These are phyloP conservation scores for Camptophora hylomeconis DNA, from an alignment of 2,329 filamentous ascomycete species.

Conservation along the genomic window DNA sequence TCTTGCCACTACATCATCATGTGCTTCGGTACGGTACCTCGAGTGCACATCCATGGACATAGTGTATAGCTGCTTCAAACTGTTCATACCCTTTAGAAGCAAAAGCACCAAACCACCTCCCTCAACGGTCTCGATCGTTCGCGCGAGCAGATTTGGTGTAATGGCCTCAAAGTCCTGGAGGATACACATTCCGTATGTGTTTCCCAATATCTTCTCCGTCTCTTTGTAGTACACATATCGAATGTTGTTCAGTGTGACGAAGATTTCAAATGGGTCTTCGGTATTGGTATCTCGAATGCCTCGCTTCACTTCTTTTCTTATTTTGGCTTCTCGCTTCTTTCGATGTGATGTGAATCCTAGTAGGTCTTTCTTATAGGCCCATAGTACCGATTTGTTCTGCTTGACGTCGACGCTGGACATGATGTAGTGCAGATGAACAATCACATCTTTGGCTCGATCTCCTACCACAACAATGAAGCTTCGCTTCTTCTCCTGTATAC, in stretches of 20 bases:
- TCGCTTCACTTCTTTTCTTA: constrained; percentile 89
- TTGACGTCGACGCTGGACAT: constrained; percentile 82
- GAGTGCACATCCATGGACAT: constrained; percentile 97
- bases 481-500: constrained; percentile 84
- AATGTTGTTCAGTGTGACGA: constrained; percentile 91
- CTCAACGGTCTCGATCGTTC: constrained; percentile 94
- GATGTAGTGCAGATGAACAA: constrained; percentile 88
- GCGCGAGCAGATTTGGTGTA: constrained; percentile 88
- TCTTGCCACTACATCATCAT: constrained; percentile 83
- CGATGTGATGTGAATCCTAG: constrained; percentile 90
- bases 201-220: constrained; percentile 94
- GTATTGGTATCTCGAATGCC: constrained; percentile 84
- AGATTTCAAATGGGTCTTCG: constrained; percentile 93
- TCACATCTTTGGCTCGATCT: constrained; percentile 88
- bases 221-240: constrained; percentile 99
- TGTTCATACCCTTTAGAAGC: constrained; percentile 90
- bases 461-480: constrained; percentile 97
- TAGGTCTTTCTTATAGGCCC: constrained; percentile 98
- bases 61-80: constrained; percentile 92
- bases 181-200: constrained; percentile 97
- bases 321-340: constrained; percentile 95
- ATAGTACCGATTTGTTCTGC: constrained; percentile 89
- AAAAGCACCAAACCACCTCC: constrained; percentile 85
- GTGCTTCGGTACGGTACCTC: constrained; percentile 88
- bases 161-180: constrained; percentile 96